Evolutionary conservation across 2,329 filamentous ascomycete genomes (phyloP).

Genomic region (Tolypocladium cylindrosporum): DNA sequence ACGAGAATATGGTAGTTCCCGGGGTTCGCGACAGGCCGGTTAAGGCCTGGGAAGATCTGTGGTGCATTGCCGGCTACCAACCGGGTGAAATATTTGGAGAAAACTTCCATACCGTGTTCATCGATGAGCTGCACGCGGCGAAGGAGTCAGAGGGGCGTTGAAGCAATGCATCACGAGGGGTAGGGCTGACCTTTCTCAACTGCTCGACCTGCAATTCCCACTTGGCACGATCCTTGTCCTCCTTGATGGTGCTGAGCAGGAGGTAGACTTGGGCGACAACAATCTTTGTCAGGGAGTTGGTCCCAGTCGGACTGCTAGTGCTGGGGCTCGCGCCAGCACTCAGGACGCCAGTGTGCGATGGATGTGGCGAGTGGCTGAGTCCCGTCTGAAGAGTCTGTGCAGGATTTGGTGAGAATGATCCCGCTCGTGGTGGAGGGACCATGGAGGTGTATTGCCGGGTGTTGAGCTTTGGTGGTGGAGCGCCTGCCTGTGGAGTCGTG

Average conservation of each 20-base stretch:
- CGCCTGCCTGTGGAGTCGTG: constrained; percentile 25
- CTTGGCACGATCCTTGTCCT: constrained; percentile 83
- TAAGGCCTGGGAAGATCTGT: constrained; percentile 78
- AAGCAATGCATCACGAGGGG: background rate
- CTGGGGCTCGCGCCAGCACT: constrained; percentile 52
- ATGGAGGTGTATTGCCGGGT: constrained; percentile 35
- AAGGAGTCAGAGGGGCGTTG: constrained; percentile 8
- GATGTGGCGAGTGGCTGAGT: constrained; percentile 44
- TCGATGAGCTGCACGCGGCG: constrained; percentile 62
- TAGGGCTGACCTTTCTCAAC: constrained; percentile 71
- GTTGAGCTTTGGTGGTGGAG: constrained; percentile 19
- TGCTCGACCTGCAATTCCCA: constrained; percentile 88
- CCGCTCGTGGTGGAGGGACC: constrained; percentile 51
- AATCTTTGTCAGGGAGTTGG: constrained; percentile 73
- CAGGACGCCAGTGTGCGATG: constrained; percentile 44
- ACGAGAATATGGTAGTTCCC: constrained; percentile 78
- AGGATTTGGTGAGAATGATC: constrained; percentile 55
- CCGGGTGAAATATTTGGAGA: constrained; percentile 88
- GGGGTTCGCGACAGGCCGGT: constrained; percentile 61
- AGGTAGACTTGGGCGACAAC: constrained; percentile 93
- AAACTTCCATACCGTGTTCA: constrained; percentile 99
- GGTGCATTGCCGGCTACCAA: constrained; percentile 83
- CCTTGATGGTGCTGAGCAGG: constrained; percentile 85
- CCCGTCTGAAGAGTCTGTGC: constrained; percentile 47
- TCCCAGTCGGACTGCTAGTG: constrained; percentile 52